Conservation (phyloP, 2,329 filamentous ascomycete species). For the Colletotrichum tropicale region DNA sequence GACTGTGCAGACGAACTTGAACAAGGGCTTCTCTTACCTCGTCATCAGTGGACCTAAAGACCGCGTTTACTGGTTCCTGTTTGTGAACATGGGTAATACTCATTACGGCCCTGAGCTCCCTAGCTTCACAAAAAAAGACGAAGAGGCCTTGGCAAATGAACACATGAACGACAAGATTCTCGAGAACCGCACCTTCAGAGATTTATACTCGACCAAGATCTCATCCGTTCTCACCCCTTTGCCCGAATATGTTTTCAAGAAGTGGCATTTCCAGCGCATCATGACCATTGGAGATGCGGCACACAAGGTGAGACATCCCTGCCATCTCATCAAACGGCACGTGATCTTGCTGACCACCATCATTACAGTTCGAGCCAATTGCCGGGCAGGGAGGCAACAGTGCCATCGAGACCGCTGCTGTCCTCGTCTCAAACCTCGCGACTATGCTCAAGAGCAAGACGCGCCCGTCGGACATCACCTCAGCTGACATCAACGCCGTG, state of each 20-base stretch:
- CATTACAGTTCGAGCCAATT: conserved; percentile 26
- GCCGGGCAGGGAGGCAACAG: conserved; percentile 30
- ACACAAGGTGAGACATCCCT: conserved; percentile 30
- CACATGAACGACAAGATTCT: conserved; percentile 25
- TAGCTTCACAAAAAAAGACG: conserved; percentile 34
- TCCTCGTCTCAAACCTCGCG: conserved; percentile 26
- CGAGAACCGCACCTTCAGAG: conserved; percentile 29
- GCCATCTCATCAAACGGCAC: background rate
- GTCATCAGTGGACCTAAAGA: conserved; percentile 31
- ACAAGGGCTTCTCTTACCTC: conserved; percentile 28
- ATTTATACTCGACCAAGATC: conserved; percentile 31
- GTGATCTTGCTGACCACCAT: background rate
- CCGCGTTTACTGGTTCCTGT: conserved; percentile 40
- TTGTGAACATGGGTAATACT: conserved; percentile 18
- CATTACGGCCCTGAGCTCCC: conserved; percentile 25
- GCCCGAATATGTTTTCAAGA: conserved; percentile 35
- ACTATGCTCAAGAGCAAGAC: background rate
- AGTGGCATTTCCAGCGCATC: conserved; percentile 35
- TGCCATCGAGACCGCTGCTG: conserved; percentile 28
- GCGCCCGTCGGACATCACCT: conserved; percentile 5
- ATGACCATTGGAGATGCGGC: conserved; percentile 34
- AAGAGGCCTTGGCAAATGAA: conserved; percentile 28
- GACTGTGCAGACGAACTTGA: conserved; percentile 23
- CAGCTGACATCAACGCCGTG: conserved; percentile 16
- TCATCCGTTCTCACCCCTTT: conserved; percentile 34